phyloP scores from a whole-genome alignment of 169 alveolate genomes.

The Plasmodium coatneyi region DNA sequence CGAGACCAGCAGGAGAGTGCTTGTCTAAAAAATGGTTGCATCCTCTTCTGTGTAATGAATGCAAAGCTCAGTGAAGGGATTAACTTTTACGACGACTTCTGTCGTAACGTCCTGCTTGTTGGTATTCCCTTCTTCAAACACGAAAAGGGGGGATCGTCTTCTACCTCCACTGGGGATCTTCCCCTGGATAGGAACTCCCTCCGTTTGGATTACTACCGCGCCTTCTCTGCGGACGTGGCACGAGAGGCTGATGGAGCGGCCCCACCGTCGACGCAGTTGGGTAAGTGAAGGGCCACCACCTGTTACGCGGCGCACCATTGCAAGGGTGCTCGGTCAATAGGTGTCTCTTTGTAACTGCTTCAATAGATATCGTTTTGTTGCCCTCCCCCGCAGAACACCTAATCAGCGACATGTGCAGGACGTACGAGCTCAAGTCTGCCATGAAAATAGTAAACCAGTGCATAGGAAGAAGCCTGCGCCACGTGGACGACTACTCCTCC shows the following conservation, averaged over 20 bases:
- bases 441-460: conserved; percentile 95
- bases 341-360: neutral
- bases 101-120: conserved; percentile 93
- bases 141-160: conserved; percentile 11
- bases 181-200: conserved; percentile 60
- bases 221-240: conserved; percentile 25
- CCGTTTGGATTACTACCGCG: conserved; percentile 63
- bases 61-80: conserved; percentile 96
- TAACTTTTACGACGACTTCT: conserved; percentile 94
- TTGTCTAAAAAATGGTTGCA: conserved; percentile 84
- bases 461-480: conserved; percentile 98
- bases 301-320: neutral
- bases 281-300: neutral
- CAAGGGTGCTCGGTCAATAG: neutral
- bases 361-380: neutral
- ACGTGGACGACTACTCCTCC: conserved; percentile 94
- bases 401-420: conserved; percentile 38
- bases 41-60: conserved; percentile 89
- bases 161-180: neutral
- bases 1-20: neutral
- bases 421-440: conserved; percentile 88
- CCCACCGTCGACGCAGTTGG: neutral
- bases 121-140: conserved; percentile 95
- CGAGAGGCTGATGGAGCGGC: neutral
- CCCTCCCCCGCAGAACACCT: neutral